Evolutionary conservation across 164 flowering plant genomes (phyloP).

Genomic region (Piper longum): DNA sequence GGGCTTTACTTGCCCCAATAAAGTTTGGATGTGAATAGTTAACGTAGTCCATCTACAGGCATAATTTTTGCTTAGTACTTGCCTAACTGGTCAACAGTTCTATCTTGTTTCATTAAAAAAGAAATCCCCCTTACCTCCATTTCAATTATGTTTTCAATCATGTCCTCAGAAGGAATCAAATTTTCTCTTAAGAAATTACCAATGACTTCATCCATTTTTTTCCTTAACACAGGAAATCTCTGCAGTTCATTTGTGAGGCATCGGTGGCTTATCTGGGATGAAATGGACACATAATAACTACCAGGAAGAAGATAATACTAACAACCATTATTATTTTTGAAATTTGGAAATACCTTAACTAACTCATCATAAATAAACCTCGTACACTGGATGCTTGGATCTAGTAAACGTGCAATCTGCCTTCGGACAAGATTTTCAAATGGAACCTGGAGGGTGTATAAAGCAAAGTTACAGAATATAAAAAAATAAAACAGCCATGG

Average conservation of each 20-base stretch:
- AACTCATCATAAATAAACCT: conserved; percentile 84
- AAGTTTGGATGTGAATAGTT: conserved; percentile 94
- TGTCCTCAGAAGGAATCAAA: conserved; percentile 73
- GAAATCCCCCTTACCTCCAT: conserved; percentile 64
- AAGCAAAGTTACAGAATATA: not conserved
- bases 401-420: conserved; percentile 80
- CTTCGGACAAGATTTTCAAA: conserved; percentile 86
- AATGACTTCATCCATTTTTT: conserved; percentile 83
- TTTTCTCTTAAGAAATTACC: conserved; percentile 78
- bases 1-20: conserved; percentile 93
- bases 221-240: conserved; percentile 74
- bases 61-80: not conserved
- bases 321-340: not conserved
- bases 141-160: conserved; percentile 18
- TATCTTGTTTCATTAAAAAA: no score
- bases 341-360: conserved; percentile 43
- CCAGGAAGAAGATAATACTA: not conserved
- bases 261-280: conserved; percentile 73
- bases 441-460: conserved; percentile 41
- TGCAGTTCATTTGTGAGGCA: conserved; percentile 66
- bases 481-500: conserved; percentile 25
- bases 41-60: conserved; percentile 80
- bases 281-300: not conserved
- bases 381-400: conserved; percentile 96
- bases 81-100: no score